Conservation (phyloP, 208 protist genomes). For the Trypanosoma grayi region DNA sequence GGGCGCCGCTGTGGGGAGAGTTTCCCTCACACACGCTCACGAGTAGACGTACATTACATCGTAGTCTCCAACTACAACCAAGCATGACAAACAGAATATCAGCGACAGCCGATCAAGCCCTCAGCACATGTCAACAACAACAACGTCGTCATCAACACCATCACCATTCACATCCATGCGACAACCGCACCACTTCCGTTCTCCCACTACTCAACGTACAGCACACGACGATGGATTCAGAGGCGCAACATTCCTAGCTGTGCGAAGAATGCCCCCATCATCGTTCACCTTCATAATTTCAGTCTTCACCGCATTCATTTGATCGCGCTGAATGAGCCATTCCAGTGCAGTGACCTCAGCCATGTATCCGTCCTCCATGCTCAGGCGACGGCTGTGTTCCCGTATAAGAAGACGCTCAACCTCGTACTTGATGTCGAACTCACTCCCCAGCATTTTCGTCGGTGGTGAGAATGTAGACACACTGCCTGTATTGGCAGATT, state of each 20-base stretch:
- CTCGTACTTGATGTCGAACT: slow-evolving; percentile 32
- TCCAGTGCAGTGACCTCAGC: slow-evolving; percentile 10
- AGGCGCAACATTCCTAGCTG: background rate
- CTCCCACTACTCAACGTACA: too few species aligned
- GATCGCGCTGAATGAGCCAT: slow-evolving; percentile 13
- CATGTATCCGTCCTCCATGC: slow-evolving; percentile 17
- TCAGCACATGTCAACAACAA: too few species aligned
- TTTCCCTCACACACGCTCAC: too few species aligned
- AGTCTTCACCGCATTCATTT: background rate
- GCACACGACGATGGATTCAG: background rate
- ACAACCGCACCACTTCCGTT: too few species aligned
- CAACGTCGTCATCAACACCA: too few species aligned
- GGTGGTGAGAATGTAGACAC: too few species aligned
- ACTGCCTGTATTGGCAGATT: background rate
- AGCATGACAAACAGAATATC: too few species aligned
- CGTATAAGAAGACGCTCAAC: slow-evolving; percentile 53
- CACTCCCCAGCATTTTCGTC: background rate
- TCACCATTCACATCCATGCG: too few species aligned
- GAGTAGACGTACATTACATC: too few species aligned
- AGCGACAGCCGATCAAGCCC: too few species aligned
- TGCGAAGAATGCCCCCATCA: background rate
- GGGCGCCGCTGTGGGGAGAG: too few species aligned
- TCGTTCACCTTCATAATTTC: background rate
- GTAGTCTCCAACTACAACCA: too few species aligned
- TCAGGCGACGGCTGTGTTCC: slow-evolving; percentile 34